Conservation (phyloP, 805 yeast species). For the Lipomyces yamadae region DNA sequence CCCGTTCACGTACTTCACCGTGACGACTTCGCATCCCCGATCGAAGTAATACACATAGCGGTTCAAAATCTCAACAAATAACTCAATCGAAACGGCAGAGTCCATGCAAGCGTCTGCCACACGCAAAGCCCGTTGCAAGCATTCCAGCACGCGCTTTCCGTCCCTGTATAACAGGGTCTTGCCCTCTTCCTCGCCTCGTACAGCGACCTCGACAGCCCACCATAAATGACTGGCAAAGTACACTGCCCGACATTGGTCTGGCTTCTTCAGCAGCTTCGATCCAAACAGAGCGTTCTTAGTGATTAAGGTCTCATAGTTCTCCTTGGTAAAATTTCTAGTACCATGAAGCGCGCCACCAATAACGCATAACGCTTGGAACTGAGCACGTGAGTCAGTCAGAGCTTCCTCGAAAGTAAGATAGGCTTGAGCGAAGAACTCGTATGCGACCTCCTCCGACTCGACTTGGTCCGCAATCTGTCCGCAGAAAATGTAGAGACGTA, state of each 20-base stretch:
- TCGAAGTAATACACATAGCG: conserved; percentile 83
- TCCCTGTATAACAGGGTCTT: conserved; percentile 51
- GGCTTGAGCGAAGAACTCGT: conserved; percentile 88
- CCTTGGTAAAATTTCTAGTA: conserved; percentile 58
- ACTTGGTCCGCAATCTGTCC: conserved; percentile 83
- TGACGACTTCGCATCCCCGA: conserved; percentile 73
- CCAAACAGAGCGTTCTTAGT: conserved; percentile 87
- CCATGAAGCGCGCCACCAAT: conserved; percentile 58
- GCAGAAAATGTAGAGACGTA: conserved; percentile 59
- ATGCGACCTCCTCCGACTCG: conserved; percentile 69
- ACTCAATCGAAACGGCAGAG: conserved; percentile 67
- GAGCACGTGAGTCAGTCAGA: conserved; percentile 58
- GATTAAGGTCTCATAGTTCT: conserved; percentile 79
- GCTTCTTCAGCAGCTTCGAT: conserved; percentile 83
- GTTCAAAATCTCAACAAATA: conserved; percentile 88
- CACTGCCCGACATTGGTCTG: conserved; percentile 93
- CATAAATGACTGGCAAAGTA: conserved; percentile 87
- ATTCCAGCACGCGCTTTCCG: conserved; percentile 82
- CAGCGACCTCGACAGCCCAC: conserved; percentile 80
- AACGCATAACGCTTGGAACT: conserved; percentile 57
- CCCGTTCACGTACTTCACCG: conserved; percentile 79
- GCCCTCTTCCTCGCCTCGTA: conserved; percentile 53
- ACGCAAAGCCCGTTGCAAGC: conserved; percentile 83
- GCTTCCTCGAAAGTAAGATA: conserved; percentile 80
- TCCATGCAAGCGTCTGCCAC: conserved; percentile 97